phyloP scores from a whole-genome alignment of 129 eudicot genomes.

The Ambrosia artemisiifolia region DNA sequence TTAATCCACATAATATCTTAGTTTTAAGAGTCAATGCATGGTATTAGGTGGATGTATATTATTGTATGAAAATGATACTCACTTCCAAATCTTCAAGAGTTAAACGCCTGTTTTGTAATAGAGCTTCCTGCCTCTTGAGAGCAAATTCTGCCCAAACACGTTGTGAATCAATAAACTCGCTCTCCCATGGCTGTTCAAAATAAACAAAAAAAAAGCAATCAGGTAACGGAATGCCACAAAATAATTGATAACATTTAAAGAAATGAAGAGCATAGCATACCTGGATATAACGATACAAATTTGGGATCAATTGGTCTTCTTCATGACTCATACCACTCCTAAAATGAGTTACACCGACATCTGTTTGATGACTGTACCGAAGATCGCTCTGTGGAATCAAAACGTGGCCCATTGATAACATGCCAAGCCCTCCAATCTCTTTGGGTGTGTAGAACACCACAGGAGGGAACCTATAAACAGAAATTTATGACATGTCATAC shows the following conservation, averaged over 20 bases:
- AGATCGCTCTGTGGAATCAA: constrained; percentile 98
- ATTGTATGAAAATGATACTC: constrained; percentile 15
- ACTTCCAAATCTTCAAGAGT: constrained; percentile 97
- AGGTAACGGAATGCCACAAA: background rate
- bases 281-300: constrained; percentile 95
- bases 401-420: constrained; percentile 98
- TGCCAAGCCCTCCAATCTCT: constrained; percentile 99
- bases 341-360: constrained; percentile 95
- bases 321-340: constrained; percentile 99
- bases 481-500: background rate
- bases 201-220: background rate
- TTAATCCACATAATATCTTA: no score
- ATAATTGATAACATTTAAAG: background rate
- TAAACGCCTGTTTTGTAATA: constrained; percentile 89
- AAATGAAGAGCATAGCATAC: constrained; percentile 16
- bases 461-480: constrained; percentile 74
- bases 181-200: constrained; percentile 88
- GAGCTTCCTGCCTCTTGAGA: constrained; percentile 95
- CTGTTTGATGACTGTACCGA: constrained; percentile 93
- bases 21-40: no score
- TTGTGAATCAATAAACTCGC: constrained; percentile 95
- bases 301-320: constrained; percentile 95
- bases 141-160: constrained; percentile 99
- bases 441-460: constrained; percentile 96
- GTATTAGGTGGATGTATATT: background rate